Percentiles rank a stretch among this genome's conserved stretches.
phyloP scores from a whole-genome alignment of 2,329 filamentous ascomycete genomes.

The Cadophora sp. region DNA sequence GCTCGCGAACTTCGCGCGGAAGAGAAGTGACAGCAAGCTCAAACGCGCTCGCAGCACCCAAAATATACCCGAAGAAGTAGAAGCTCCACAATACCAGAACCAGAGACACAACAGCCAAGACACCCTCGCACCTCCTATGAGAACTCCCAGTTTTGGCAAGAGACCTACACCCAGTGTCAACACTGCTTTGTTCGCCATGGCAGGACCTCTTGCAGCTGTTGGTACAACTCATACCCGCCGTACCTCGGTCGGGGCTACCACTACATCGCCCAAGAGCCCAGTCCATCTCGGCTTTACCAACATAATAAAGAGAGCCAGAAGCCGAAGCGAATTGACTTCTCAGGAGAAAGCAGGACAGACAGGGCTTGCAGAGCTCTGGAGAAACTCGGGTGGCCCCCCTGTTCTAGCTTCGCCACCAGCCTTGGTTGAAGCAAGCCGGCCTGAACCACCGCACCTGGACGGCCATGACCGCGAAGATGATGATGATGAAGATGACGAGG shows the following conservation, averaged over 20 bases:
- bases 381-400: constrained; percentile 63
- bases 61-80: constrained; percentile 38
- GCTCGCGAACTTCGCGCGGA: constrained; percentile 43
- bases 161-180: constrained; percentile 64
- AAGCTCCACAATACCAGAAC: constrained; percentile 39
- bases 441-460: constrained; percentile 33
- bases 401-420: constrained; percentile 58
- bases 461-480: constrained; percentile 54
- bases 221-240: constrained; percentile 62
- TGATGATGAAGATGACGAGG: constrained; percentile 68
- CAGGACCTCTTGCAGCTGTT: constrained; percentile 60
- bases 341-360: constrained; percentile 44
- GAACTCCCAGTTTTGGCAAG: constrained; percentile 56
- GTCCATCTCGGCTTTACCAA: constrained; percentile 47
- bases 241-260: constrained; percentile 63
- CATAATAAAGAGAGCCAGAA: constrained; percentile 58
- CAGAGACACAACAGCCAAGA: constrained; percentile 45
- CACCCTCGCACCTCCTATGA: constrained; percentile 57
- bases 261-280: constrained; percentile 56
- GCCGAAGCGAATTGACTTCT: constrained; percentile 60
- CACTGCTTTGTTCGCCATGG: constrained; percentile 63
- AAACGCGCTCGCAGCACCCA: constrained; percentile 42
- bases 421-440: constrained; percentile 38
- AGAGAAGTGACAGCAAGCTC: constrained; percentile 43
- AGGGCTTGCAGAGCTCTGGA: constrained; percentile 61